phyloP scores from a whole-genome alignment of 306 rosid species.

The Geum urbanum region DNA sequence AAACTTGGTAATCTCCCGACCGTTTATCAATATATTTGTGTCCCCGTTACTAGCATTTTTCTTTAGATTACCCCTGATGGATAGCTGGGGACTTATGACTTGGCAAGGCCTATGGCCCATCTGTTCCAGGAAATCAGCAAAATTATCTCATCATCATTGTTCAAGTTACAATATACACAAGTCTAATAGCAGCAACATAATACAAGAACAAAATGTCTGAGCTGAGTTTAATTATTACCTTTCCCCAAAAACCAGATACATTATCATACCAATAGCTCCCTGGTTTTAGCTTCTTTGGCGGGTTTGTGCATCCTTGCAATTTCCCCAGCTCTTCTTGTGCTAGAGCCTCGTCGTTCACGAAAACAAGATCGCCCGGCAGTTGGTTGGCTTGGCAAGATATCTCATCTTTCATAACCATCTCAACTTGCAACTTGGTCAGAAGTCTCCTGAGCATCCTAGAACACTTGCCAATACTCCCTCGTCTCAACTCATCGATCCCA shows the following conservation, averaged over 20 bases:
- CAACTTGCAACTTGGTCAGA: conserved; percentile 39
- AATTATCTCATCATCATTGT: conserved; percentile 12
- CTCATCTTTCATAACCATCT: conserved; percentile 42
- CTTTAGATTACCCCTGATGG: conserved; percentile 46
- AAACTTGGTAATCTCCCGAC: conserved; percentile 49
- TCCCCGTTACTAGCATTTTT: conserved; percentile 61
- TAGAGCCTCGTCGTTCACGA: conserved; percentile 50
- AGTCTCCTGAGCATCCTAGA: conserved; percentile 55
- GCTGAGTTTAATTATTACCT: conserved; percentile 41
- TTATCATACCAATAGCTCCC: conserved; percentile 83
- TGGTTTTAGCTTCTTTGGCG: conserved; percentile 63
- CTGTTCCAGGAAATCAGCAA: conserved; percentile 40
- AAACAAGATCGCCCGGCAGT: conserved; percentile 41
- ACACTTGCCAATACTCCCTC: conserved; percentile 47
- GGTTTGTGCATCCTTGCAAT: conserved; percentile 42
- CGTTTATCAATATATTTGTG: conserved; percentile 51
- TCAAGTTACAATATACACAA: conserved; percentile 9
- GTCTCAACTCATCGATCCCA: conserved; percentile 49
- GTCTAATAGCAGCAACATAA: neutral
- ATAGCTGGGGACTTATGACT: conserved; percentile 51
- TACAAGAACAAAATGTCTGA: neutral
- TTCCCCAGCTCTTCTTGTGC: conserved; percentile 37
- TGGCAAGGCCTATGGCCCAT: conserved; percentile 57
- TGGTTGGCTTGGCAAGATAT: conserved; percentile 48
- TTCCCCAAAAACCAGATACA: conserved; percentile 80